Evolutionary conservation across 441 rosid genomes (phyloP).

Genomic region (Aleurites moluccanus): DNA sequence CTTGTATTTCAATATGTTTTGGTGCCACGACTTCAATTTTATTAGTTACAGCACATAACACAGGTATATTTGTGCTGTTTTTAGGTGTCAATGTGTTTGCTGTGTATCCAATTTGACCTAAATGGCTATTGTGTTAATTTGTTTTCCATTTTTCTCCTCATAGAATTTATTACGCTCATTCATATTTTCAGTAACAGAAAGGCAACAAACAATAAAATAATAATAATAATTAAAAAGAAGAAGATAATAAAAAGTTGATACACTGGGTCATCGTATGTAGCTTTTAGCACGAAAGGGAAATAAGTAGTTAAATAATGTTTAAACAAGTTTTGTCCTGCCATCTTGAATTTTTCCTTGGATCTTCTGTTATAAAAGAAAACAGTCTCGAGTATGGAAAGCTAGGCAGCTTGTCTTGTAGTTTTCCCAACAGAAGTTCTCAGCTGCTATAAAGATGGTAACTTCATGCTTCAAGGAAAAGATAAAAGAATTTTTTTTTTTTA

Average conservation of each 20-base stretch:
- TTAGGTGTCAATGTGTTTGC: neutral
- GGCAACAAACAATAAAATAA: too few species aligned
- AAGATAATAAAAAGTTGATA: too few species aligned
- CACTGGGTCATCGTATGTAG: too few species aligned
- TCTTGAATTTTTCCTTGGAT: neutral
- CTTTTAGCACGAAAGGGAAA: neutral
- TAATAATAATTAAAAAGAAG: too few species aligned
- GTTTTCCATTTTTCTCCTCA: neutral
- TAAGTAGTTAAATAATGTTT: neutral
- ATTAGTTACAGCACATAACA: neutral
- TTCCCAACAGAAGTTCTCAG: neutral
- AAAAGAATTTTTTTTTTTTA: too few species aligned
- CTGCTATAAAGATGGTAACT: neutral
- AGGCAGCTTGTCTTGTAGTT: neutral
- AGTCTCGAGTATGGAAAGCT: neutral
- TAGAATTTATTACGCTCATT: neutral
- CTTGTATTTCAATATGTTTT: neutral
- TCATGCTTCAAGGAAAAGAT: neutral
- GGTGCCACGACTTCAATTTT: neutral
- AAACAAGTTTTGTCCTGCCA: neutral
- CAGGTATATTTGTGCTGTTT: neutral
- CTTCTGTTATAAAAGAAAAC: neutral
- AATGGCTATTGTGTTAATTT: neutral
- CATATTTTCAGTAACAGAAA: neutral
- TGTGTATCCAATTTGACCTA: neutral